Evolutionary conservation across 2,329 filamentous ascomycete genomes (phyloP), one percentile per base, ranked within the genome.

Genomic region (Pseudogymnoascus sp.): DNA sequence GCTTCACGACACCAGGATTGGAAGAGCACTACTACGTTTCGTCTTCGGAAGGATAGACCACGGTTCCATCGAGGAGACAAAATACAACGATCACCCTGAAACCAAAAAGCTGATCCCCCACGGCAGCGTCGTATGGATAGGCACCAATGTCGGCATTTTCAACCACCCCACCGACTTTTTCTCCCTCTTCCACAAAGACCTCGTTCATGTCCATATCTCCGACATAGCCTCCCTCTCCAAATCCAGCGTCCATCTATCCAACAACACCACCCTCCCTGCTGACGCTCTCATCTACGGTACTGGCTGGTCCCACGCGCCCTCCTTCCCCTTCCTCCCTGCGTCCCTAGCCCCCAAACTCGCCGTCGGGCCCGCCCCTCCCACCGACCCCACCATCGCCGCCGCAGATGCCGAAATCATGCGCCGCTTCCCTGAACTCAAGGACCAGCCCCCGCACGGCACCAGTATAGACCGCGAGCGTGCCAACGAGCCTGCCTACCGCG

Each of bases 91-190:
- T 0, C 79, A 83, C 65, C 79, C 81, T 0, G 77, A 83, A 67
- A 78, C 75, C 0, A 77, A 77, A 62, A 83, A 81, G 70, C 75
- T 84, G 39, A 81, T 79, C 70, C 80, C 81, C 0, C 81, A 79
- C 75, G 76, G 73, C 31, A 72, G 76, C 2, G 70, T 77, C 60
- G 79, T 81, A 72, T 86, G 81, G 74, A 78, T 79, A 4, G 83
- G 79, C 1, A 79, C 79, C 8, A 80, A 78, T 4, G 76, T 86
- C 34, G 81, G 81, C 62, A 86, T 88, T 59, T 75, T 83, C 64
- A 87, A 86, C 71, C 86, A 83, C 67, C 77, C 78, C 1, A 80
- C 76, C 2, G 77, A 82, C 69, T 81, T 86, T 67, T 82, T 84
- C 66, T 80, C 83, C 2, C 73, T 84, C 8, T 77, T 86, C 29